A percentile compares a stretch with the other conserved stretches of the same genome.
phyloP scores from a whole-genome alignment of 495 filamentous ascomycete species.

The Letharia columbiana region DNA sequence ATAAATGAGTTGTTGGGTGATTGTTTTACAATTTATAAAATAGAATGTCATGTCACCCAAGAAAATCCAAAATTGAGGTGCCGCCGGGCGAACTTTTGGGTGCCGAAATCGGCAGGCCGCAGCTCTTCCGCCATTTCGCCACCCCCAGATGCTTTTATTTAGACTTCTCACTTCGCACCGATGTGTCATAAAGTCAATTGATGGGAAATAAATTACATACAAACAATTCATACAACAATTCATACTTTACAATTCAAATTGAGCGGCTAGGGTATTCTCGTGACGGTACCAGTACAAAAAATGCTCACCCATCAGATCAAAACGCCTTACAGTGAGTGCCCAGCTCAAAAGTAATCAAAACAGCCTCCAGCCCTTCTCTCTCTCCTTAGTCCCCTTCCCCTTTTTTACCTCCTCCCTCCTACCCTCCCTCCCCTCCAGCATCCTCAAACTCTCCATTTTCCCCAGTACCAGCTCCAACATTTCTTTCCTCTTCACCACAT shows the following conservation, averaged over 20 bases:
- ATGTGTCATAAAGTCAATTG: slow-evolving; percentile 5
- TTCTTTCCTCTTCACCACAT: slow-evolving; percentile 86
- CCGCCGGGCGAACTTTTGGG: background rate
- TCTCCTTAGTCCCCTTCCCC: slow-evolving; percentile 34
- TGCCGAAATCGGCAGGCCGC: background rate
- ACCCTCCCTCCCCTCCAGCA: slow-evolving; percentile 51
- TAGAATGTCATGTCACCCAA: background rate
- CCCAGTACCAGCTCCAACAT: slow-evolving; percentile 81
- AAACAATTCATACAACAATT: too few relatives aligned
- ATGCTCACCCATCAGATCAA: background rate
- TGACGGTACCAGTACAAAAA: background rate
- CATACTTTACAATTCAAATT: background rate
- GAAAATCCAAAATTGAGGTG: background rate
- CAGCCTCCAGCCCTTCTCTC: slow-evolving; percentile 39
- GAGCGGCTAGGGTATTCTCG: slow-evolving; percentile 2
- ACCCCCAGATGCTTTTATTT: background rate
- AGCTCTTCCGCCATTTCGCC: background rate
- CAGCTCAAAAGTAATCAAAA: slow-evolving; percentile 3
- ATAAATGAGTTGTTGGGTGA: background rate
- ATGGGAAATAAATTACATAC: background rate
- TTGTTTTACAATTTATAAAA: background rate
- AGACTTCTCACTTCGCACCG: background rate
- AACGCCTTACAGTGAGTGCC: background rate
- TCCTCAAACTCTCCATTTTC: slow-evolving; percentile 84
- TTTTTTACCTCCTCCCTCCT: slow-evolving; percentile 15